These are phyloP conservation scores for Termitomyces sp. DNA, from an alignment of 768 basidiomycete species.

Conservation along the genomic window DNA sequence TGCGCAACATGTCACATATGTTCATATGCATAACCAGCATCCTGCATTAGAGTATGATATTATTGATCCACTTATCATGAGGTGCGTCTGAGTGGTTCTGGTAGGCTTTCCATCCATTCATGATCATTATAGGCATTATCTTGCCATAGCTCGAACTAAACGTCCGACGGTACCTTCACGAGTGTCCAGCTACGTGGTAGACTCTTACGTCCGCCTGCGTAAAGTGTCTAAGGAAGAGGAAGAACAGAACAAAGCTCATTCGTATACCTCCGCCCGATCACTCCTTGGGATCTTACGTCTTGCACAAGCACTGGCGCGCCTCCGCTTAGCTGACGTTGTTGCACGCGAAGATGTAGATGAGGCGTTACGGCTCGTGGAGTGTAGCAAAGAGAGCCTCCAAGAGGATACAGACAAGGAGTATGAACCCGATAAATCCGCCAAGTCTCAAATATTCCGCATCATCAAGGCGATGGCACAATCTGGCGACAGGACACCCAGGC, in stretches of 20 bases:
- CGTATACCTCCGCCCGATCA: constrained; percentile 95
- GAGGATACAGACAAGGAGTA: constrained; percentile 73
- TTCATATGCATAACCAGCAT: constrained; percentile 94
- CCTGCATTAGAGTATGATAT: constrained; percentile 84
- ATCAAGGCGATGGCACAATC: constrained; percentile 79
- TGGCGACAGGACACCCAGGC: constrained; percentile 26
- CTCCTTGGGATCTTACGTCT: constrained; percentile 93
- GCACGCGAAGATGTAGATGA: constrained; percentile 91
- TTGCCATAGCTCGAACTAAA: constrained; percentile 83
- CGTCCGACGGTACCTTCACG: constrained; percentile 88
- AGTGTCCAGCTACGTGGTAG: constrained; percentile 91
- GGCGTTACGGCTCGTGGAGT: constrained; percentile 94
- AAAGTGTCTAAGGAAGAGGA: constrained; percentile 92
- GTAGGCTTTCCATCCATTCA: constrained; percentile 6
- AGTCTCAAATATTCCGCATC: constrained; percentile 85
- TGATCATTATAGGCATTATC: constrained; percentile 72
- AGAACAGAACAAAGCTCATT: constrained; percentile 81
- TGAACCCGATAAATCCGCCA: constrained; percentile 73
- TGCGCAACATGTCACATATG: constrained; percentile 95
- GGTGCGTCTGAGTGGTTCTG: constrained; percentile 44
- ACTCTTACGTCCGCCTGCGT: constrained; percentile 93
- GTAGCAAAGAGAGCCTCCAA: constrained; percentile 87
- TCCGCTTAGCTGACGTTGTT: constrained; percentile 82
- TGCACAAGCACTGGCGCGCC: constrained; percentile 90
- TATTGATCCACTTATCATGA: constrained; percentile 84